Conservation (phyloP, 495 filamentous ascomycete species). For the Hyaloscypha bicolor region DNA sequence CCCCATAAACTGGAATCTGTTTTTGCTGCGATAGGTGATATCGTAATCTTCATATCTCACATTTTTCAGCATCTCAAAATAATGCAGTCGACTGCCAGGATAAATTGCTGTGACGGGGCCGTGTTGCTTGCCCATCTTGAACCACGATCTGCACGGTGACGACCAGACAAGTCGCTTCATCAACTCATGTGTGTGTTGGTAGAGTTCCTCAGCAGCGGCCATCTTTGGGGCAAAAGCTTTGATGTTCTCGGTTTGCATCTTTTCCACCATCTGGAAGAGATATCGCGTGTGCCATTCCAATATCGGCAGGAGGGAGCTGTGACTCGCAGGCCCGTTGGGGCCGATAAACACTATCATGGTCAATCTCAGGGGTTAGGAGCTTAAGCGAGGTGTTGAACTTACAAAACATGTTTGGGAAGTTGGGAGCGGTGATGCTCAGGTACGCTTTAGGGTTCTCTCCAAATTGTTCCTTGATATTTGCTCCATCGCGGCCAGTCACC, state of each 20-base stretch:
- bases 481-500: slow-evolving; percentile 52
- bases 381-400: slow-evolving; percentile 13
- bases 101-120: slow-evolving; percentile 35
- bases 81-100: slow-evolving; percentile 47
- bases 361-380: slow-evolving; percentile 11
- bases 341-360: slow-evolving; percentile 44
- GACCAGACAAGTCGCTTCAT: slow-evolving; percentile 61
- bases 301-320: slow-evolving; percentile 54
- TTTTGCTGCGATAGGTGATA: slow-evolving; percentile 17
- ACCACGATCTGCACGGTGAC: slow-evolving; percentile 24
- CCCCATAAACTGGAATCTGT: slow-evolving; percentile 20
- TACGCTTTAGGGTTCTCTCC: slow-evolving; percentile 60
- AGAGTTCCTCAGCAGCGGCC: slow-evolving; percentile 61
- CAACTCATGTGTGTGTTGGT: slow-evolving; percentile 61
- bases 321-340: slow-evolving; percentile 45
- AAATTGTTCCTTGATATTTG: slow-evolving; percentile 52
- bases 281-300: slow-evolving; percentile 59
- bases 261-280: slow-evolving; percentile 62
- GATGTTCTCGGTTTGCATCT: slow-evolving; percentile 62
- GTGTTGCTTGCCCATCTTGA: slow-evolving; percentile 38
- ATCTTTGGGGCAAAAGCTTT: slow-evolving; percentile 53
- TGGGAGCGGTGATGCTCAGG: slow-evolving; percentile 58
- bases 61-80: slow-evolving; percentile 50
- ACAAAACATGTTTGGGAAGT: slow-evolving; percentile 65
- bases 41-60: slow-evolving; percentile 53